Conservation (phyloP, 768 basidiomycete species). For the Collybiopsis luxurians region DNA sequence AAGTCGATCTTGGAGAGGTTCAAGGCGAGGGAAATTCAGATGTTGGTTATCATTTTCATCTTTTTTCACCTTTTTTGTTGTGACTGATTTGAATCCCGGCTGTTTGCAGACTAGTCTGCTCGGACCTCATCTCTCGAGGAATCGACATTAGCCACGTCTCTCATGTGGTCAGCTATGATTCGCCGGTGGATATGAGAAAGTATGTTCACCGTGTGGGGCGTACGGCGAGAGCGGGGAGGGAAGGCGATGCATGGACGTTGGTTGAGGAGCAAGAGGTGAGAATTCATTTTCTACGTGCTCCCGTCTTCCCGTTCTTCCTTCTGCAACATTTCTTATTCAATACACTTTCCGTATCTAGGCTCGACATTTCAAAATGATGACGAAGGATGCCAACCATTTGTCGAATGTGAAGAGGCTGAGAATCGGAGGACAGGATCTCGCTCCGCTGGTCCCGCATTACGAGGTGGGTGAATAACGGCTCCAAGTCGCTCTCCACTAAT, state of each 20-base stretch:
- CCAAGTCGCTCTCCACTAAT: not conserved
- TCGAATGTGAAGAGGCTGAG: constrained; percentile 65
- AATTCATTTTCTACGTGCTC: not conserved
- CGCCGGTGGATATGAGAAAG: constrained; percentile 95
- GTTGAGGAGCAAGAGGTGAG: constrained; percentile 92
- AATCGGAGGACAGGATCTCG: constrained; percentile 60
- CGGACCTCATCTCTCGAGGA: constrained; percentile 93
- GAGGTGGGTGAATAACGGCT: constrained; percentile 44
- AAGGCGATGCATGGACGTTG: constrained; percentile 90
- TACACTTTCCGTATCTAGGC: constrained; percentile 54
- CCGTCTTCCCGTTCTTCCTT: constrained; percentile 12
- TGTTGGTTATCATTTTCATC: constrained; percentile 48
- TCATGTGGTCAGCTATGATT: constrained; percentile 94
- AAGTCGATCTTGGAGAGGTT: constrained; percentile 79
- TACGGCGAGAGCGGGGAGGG: constrained; percentile 89
- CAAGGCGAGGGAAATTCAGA: constrained; percentile 73
- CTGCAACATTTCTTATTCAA: not conserved
- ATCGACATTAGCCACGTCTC: constrained; percentile 92
- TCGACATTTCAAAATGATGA: constrained; percentile 82
- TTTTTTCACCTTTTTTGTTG: constrained; percentile 3
- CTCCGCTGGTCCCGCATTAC: constrained; percentile 55
- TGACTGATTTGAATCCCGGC: not conserved
- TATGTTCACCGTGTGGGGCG: constrained; percentile 97
- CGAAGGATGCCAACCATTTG: constrained; percentile 70
- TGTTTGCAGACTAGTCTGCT: constrained; percentile 80